phyloP scores from a whole-genome alignment of 441 rosid genomes.

The Euphorbia corollata region DNA sequence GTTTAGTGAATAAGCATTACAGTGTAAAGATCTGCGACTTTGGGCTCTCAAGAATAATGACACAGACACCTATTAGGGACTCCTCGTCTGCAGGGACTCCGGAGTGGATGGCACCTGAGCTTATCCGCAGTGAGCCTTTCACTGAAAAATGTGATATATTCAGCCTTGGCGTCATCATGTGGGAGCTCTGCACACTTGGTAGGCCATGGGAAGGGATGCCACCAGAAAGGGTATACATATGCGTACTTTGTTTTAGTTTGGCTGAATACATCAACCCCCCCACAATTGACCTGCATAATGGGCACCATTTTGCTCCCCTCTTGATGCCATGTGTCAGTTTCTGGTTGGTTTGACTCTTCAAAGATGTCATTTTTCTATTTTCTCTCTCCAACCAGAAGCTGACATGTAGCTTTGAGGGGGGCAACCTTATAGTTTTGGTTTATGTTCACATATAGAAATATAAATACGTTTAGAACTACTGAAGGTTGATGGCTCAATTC shows the following conservation, averaged over 20 bases:
- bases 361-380: too few relatives aligned
- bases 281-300: too few relatives aligned
- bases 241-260: neutral
- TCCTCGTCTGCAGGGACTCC: constrained; percentile 90
- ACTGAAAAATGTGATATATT: constrained; percentile 90
- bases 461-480: neutral
- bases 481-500: neutral
- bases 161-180: constrained; percentile 91
- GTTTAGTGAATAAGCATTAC: constrained; percentile 81
- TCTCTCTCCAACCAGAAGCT: too few relatives aligned
- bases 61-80: constrained; percentile 53
- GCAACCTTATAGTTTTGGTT: too few relatives aligned
- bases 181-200: constrained; percentile 83
- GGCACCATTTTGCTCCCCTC: too few relatives aligned
- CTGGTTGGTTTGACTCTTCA: too few relatives aligned
- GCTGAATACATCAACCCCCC: too few relatives aligned
- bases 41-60: constrained; percentile 84
- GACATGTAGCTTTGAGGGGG: too few relatives aligned
- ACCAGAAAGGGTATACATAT: constrained; percentile 57
- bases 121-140: constrained; percentile 83
- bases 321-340: too few relatives aligned
- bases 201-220: constrained; percentile 97
- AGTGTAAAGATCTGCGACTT: constrained; percentile 88
- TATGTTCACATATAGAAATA: too few relatives aligned
- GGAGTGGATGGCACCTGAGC: constrained; percentile 99